Evolutionary conservation across 805 yeast genomes (phyloP), one percentile per base, ranked within the genome.

Genomic region (Candida nanaspora): DNA sequence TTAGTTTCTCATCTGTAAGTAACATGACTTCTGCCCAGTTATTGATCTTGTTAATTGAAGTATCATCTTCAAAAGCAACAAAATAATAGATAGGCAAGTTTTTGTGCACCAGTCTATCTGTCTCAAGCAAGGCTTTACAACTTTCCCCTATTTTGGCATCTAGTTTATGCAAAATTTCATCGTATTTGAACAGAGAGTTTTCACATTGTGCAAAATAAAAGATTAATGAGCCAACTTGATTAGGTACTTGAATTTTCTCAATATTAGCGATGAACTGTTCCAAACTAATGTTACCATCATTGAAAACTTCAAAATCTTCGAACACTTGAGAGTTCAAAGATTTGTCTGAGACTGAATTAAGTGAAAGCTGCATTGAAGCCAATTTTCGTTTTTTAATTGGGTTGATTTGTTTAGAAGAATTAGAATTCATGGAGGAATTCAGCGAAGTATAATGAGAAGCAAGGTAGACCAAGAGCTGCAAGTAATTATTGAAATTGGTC

Each of bases 181-280:
- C 34, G 19, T 31, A 19, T 3, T 18, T 4, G 14, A 18, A 31
- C 13, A 33, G 18, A 14, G 35, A 20, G 4, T 20, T 6, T 14
- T 33, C 35, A 21, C 35, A 33, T 3, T 48, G 46, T 30, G 44
- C 39, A 2, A 49, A 35, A 18, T 45, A 46, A 18, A 35, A 42
- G 3, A 53, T 19, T 14, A 51, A 33, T 0, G 49, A 33, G 4
- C 54, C 54, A 11, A 51, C 22, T 31, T 53, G 53, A 1, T n/a
- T 35, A 1, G 54, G 50, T 2, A 44, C 16, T 19, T 35, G 30
- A 26, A 35, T 35, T 7, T 18, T 18, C 4, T 46, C 47, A 14
- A 53, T 10, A 8, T 33, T 22, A 9, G 18, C 11, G 14, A 33
- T n/a, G 19, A 33, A 33, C 7, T 21, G 13, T 8, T 33, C 27